Percentiles rank a stretch among this genome's conserved stretches.
Evolutionary conservation across 495 filamentous ascomycete species (phyloP).

Genomic region (Xanthoparmelia taractica): DNA sequence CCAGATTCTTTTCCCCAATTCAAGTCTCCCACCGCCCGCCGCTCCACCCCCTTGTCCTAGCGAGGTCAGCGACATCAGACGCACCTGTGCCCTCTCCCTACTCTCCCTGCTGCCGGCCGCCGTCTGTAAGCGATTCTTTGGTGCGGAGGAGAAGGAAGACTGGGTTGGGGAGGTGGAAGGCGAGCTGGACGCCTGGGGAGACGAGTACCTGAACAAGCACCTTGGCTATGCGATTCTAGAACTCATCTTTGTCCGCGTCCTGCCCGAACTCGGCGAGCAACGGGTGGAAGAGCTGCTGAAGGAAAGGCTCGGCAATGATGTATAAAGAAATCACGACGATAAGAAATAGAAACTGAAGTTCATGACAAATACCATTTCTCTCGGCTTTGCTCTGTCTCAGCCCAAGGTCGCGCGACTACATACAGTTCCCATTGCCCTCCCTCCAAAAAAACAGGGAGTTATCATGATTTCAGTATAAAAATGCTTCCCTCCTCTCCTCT

Average conservation of each 20-base stretch:
- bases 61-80: slow-evolving; percentile 47
- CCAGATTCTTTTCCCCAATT: slow-evolving; percentile 71
- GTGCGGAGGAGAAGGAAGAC: slow-evolving; percentile 29
- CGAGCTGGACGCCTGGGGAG: slow-evolving; percentile 65
- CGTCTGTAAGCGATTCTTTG: slow-evolving; percentile 38
- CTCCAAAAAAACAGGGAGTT: background rate
- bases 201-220: slow-evolving; percentile 86
- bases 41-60: slow-evolving; percentile 31
- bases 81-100: slow-evolving; percentile 46
- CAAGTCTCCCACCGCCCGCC: slow-evolving; percentile 45
- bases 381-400: too few species aligned
- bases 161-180: slow-evolving; percentile 42
- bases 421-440: background rate
- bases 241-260: slow-evolving; percentile 62
- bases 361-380: slow-evolving; percentile 7
- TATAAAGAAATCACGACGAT: background rate
- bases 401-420: too few species aligned
- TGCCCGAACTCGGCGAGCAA: slow-evolving; percentile 77
- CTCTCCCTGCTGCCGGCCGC: slow-evolving; percentile 40
- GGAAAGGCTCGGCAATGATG: slow-evolving; percentile 48
- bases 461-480: too few species aligned
- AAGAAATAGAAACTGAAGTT: background rate
- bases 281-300: slow-evolving; percentile 65
- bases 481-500: too few species aligned
- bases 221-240: slow-evolving; percentile 73